Evolutionary conservation across 495 filamentous ascomycete species (phyloP), one percentile per base, ranked within the genome.

Genomic region (Aspergillus bridgeri): DNA sequence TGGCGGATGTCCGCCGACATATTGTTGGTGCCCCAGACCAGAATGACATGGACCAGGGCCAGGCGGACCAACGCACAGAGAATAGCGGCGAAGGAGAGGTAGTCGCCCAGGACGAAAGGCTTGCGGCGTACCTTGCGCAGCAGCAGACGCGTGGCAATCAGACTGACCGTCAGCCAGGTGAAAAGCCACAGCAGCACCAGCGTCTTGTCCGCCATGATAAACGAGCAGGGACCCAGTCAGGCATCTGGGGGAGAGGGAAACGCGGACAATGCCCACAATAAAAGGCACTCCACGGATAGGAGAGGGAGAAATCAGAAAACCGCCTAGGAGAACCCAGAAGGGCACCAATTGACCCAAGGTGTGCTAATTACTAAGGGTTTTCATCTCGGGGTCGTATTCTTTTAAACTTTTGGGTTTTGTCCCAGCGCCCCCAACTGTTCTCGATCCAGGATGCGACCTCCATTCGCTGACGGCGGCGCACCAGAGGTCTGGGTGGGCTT

Each of bases 11-110:
- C 24, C 11, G 43, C 23, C 4, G 68, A 33, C 48, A 74, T 56
- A 45, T 74, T 74, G 59, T 71, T 74, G 42, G 54, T 72, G 20
- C 69, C 69, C 69, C 71, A 72, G n/a, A 68, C 44, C 5, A 71
- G 38, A 38, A 71, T 61, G 11, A 74, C 66, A 59, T 66, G 60
- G 48, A 68, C 65, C n/a, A 74, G 58, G n/a, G 66, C 54, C 22
- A 64, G 54, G 29, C 71, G 60, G 5, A 62, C 53, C 0, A 69
- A 15, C 13, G 62, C 57, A 57, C 64, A 71, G 48, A 62, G 42
- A 49, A 69, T 65, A 18, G 58, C 59, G 0, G 59, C 60, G 47
- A 69, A 59, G 21, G 70, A 66, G 21, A 71, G 54, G 49, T 69
- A 66, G 61, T 73, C 70, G 27, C 68, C 65, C 17, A 57, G 23